phyloP scores from a whole-genome alignment of 164 flowering plant species.

The Vitis riparia region DNA sequence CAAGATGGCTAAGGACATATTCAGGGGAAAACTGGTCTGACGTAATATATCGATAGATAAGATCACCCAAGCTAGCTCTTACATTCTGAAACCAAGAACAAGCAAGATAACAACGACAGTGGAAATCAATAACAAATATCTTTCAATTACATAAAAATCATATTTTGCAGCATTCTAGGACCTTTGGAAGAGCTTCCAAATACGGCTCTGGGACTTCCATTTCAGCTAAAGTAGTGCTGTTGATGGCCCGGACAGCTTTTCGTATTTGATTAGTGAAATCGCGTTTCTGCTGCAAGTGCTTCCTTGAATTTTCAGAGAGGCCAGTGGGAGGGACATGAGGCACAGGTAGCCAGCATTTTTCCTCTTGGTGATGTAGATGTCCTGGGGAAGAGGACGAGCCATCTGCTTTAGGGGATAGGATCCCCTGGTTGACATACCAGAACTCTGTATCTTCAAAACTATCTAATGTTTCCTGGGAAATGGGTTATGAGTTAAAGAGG shows the following conservation, averaged over 20 bases:
- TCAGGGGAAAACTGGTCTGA: conserved; percentile 33
- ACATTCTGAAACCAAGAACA: conserved; percentile 23
- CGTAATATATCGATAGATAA: conserved; percentile 18
- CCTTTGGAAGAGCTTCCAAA: conserved; percentile 36
- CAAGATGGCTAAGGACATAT: conserved; percentile 19
- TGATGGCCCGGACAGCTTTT: conserved; percentile 36
- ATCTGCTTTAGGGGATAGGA: background rate
- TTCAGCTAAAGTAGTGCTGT: conserved; percentile 25
- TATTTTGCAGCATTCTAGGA: background rate
- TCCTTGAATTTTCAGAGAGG: conserved; percentile 20
- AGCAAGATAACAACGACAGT: too few species aligned
- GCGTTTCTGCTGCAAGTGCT: conserved; percentile 21
- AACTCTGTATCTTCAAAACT: conserved; percentile 12
- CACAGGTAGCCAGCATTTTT: conserved; percentile 41
- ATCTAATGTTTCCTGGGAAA: conserved; percentile 12
- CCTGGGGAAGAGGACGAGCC: too few species aligned
- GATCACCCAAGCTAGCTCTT: conserved; percentile 28
- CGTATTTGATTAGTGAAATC: conserved; percentile 32
- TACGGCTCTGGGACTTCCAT: conserved; percentile 34
- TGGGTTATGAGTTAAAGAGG: background rate
- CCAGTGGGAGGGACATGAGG: conserved; percentile 32
- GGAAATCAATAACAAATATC: too few species aligned
- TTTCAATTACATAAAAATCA: too few species aligned
- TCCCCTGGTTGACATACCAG: conserved; percentile 9
- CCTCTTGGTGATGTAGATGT: conserved; percentile 5